These are phyloP conservation scores for Leavenworthia alabamica DNA, from an alignment of 345 rosid genomes.

Conservation along the genomic window DNA sequence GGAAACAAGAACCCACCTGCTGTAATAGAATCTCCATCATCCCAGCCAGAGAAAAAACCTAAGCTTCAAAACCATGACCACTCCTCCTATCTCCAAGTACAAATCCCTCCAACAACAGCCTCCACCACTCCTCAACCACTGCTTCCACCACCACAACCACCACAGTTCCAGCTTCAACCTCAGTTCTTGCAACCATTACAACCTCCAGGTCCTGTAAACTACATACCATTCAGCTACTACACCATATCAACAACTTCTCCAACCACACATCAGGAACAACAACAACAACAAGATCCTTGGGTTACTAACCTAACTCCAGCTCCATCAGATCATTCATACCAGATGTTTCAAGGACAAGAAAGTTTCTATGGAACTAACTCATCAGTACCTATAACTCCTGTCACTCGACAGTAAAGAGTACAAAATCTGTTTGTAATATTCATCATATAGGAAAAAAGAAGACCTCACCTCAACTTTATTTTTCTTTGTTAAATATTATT, in stretches of 20 bases:
- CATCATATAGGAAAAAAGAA: constrained; percentile 2
- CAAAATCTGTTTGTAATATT: background rate
- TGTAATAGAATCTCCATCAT: constrained; percentile 28
- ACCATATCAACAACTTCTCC: constrained; percentile 30
- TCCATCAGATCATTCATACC: constrained; percentile 47
- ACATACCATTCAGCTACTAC: constrained; percentile 53
- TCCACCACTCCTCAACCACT: constrained; percentile 44
- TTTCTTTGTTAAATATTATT: background rate
- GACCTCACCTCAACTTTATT: background rate
- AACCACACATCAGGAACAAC: background rate
- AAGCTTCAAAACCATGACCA: constrained; percentile 56
- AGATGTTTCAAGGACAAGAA: constrained; percentile 60
- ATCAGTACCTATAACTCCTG: constrained; percentile 52
- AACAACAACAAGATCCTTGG: constrained; percentile 32
- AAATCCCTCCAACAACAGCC: constrained; percentile 48
- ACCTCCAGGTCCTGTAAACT: constrained; percentile 43
- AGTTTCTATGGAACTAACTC: constrained; percentile 60
- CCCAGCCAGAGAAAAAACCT: constrained; percentile 68
- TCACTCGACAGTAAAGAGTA: constrained; percentile 57
- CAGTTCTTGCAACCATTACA: constrained; percentile 47
- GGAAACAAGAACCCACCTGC: constrained; percentile 35
- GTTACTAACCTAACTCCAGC: constrained; percentile 38
- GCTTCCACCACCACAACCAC: constrained; percentile 49
- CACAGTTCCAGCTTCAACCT: constrained; percentile 42
- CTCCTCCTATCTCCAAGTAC: constrained; percentile 44